Evolutionary conservation across 164 flowering plant genomes (phyloP).

Genomic region (Tetracentron sinense): DNA sequence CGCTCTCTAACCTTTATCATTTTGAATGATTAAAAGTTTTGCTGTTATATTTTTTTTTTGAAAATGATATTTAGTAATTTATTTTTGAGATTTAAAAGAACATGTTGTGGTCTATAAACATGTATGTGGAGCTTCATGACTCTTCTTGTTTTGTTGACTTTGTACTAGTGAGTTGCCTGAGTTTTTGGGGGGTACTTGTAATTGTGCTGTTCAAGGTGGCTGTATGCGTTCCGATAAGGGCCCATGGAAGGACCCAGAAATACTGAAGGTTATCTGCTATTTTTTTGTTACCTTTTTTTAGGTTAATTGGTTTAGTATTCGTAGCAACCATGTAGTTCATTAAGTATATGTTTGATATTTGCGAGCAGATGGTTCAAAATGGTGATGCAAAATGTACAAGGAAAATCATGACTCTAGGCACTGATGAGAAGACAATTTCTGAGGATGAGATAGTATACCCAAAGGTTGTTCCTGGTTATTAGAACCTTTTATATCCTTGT

Average conservation of each 20-base stretch:
- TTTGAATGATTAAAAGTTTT: not conserved
- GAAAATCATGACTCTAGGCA: conserved; percentile 24
- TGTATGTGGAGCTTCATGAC: not conserved
- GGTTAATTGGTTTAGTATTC: not conserved
- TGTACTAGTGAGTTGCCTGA: conserved; percentile 77
- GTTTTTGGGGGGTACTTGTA: conserved; percentile 83
- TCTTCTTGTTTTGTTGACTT: conserved; percentile 3
- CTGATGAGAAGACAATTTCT: conserved; percentile 51
- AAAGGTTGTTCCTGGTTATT: conserved; percentile 34
- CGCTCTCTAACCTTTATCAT: not conserved
- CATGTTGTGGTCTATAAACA: not conserved
- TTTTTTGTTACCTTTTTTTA: not conserved
- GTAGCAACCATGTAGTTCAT: not conserved
- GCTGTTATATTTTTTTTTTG: too few species aligned
- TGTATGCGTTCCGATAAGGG: conserved; percentile 88
- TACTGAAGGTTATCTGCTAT: conserved; percentile 39
- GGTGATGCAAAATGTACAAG: conserved; percentile 61
- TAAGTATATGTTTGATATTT: conserved; percentile 5
- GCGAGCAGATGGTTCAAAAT: conserved; percentile 51
- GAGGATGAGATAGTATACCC: conserved; percentile 44
- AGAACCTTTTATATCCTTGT: not conserved
- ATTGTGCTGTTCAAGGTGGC: conserved; percentile 80
- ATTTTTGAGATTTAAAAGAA: not conserved
- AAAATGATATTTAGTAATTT: too few species aligned
- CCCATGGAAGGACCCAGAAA: conserved; percentile 86